These are phyloP conservation scores for Yarrowia deformans DNA, from an alignment of 805 yeast species.

Conservation along the genomic window DNA sequence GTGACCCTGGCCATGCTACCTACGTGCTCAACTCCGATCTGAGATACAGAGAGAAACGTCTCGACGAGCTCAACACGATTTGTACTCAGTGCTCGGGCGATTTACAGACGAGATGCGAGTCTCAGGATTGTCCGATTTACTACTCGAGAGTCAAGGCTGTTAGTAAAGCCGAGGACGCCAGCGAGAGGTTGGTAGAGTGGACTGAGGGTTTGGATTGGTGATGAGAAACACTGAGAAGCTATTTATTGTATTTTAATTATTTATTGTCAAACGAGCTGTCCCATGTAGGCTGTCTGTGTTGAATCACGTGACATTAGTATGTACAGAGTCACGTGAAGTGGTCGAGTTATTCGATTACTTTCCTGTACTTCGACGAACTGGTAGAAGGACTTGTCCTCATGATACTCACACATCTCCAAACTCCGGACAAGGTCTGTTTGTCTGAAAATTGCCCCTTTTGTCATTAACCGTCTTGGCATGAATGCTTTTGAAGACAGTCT, in stretches of 20 bases:
- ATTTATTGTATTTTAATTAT: not conserved
- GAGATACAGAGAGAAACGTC: constrained; percentile 41
- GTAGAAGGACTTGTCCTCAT: no score
- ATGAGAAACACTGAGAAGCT: not conserved
- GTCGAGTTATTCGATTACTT: no score
- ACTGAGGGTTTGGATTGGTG: constrained; percentile 7
- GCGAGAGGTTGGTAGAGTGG: constrained; percentile 23
- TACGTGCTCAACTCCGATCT: constrained; percentile 41
- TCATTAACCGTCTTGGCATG: no score
- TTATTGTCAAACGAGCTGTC: not conserved
- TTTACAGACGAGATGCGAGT: constrained; percentile 57
- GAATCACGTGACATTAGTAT: no score
- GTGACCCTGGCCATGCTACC: constrained; percentile 40
- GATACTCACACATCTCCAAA: no score
- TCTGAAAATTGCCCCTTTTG: no score
- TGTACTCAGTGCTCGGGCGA: constrained; percentile 50
- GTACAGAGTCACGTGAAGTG: no score
- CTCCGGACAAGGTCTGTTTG: no score
- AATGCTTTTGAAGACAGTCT: no score
- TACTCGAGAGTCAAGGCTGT: constrained; percentile 59
- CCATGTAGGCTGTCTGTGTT: no score
- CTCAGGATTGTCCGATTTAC: constrained; percentile 70
- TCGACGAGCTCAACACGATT: constrained; percentile 44
- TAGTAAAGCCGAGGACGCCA: constrained; percentile 45
- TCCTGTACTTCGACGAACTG: no score